Evolutionary conservation across 441 rosid species (phyloP).

Genomic region (Gossypium lobatum): DNA sequence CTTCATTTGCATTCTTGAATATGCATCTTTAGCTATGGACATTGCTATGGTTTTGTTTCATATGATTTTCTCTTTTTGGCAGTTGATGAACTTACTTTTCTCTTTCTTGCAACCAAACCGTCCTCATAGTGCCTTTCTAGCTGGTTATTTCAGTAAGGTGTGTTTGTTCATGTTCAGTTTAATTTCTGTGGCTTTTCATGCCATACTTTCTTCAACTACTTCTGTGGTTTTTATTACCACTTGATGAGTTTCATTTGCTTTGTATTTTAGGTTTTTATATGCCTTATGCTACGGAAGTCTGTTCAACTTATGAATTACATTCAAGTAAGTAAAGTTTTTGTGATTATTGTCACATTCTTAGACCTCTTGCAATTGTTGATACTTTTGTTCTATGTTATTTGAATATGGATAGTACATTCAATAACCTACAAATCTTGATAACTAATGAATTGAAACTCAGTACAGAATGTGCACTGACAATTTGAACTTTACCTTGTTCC

Average conservation of each 20-base stretch:
- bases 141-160: slow-evolving; percentile 99
- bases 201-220: background rate
- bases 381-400: background rate
- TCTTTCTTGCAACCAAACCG: slow-evolving; percentile 86
- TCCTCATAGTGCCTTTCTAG: slow-evolving; percentile 82
- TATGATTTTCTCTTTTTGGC: slow-evolving; percentile 22
- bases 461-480: background rate
- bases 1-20: slow-evolving; percentile 1
- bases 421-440: background rate
- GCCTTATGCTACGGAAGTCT: slow-evolving; percentile 91
- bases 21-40: slow-evolving; percentile 5
- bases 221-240: background rate
- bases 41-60: background rate
- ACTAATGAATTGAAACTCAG: background rate
- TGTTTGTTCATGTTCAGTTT: slow-evolving; percentile 11
- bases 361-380: background rate
- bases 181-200: background rate
- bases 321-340: slow-evolving; percentile 52
- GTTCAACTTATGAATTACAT: slow-evolving; percentile 79
- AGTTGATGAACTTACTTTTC: slow-evolving; percentile 93
- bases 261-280: slow-evolving; percentile 68
- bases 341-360: background rate
- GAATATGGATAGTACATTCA: background rate
- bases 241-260: slow-evolving; percentile 22
- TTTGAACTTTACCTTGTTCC: background rate